A percentile compares a stretch with the other conserved stretches of the same genome.
These are phyloP conservation scores for Leavenworthia alabamica DNA, from an alignment of 345 rosid genomes.

Conservation along the genomic window DNA sequence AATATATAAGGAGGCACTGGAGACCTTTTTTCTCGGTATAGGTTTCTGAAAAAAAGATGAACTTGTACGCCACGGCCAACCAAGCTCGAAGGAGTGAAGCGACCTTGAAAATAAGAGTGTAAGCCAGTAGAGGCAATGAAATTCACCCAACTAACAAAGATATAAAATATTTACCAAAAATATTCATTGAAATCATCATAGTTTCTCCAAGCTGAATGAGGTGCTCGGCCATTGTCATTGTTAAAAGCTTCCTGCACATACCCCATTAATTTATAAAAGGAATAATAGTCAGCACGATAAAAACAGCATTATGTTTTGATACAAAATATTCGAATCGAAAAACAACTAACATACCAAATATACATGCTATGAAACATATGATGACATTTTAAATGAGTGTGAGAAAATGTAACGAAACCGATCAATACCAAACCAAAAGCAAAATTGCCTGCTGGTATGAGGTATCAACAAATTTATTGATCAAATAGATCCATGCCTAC, in stretches of 20 bases:
- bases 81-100: conserved; percentile 75
- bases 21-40: conserved; percentile 62
- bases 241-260: conserved; percentile 74
- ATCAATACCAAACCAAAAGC: background rate
- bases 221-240: conserved; percentile 84
- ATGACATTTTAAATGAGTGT: background rate
- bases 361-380: background rate
- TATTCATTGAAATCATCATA: conserved; percentile 95
- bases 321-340: background rate
- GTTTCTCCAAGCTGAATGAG: conserved; percentile 99
- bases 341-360: background rate
- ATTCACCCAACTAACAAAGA: background rate
- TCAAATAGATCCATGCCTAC: conserved; percentile 1
- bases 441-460: background rate
- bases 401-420: background rate
- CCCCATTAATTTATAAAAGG: background rate
- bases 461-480: background rate
- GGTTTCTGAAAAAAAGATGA: conserved; percentile 74
- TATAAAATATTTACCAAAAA: conserved; percentile 55
- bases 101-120: conserved; percentile 52
- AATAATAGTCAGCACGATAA: background rate
- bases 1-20: conserved; percentile 12
- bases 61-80: conserved; percentile 85
- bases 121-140: conserved; percentile 21
- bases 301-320: background rate